Base-by-base conservation (phyloP, 805 yeast genomes). In the Pichia heedii region DNA sequence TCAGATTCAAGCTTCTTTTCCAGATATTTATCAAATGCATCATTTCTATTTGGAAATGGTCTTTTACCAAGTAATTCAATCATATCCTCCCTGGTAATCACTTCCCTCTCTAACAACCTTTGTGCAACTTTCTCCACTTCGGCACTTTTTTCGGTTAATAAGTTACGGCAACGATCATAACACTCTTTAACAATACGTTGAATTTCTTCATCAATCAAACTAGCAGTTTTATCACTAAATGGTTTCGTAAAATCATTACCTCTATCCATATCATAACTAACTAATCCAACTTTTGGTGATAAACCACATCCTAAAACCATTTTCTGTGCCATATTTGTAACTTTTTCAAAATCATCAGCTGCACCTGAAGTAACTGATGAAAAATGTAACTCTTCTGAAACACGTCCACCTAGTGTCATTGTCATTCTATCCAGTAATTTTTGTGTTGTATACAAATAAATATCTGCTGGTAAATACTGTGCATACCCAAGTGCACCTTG, bases 401-500 rank as follows among this genome's bases (percentile, higher is more conserved):
- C 95, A 55, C 96, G 72, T 10, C 97, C 97, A 47, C 96, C 97
- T 29, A 89, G 66, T 0, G 96, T 81, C 90, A 89, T 89, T n/a
- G 84, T 79, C 88, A 89, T 88, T 51, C 94, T 71, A 62, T 89
- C 90, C 52, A 65, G 63, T 54, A 84, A 76, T 59, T 89, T 93
- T 55, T 81, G 81, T 38, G 80, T 78, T 26, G 87, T 76, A 44
- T 84, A 73, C 54, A 88, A 71, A 51, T 84, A 85, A 54, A 82
- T 83, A 62, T 89, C 97, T 24, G 88, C 85, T 16, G 97, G 97
- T 49, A 89, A 70, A 57, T 88, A 85, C 63, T 89, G 96, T 4
- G 97, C 96, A 61, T 89, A 88, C n/a, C 97, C 97, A 44, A 88
- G 69, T 13, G 96, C 95, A 40, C 95, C 96, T 62, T 84, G 85